These are phyloP conservation scores for Plicaturopsis crispa DNA, from an alignment of 768 basidiomycete species.

Conservation along the genomic window DNA sequence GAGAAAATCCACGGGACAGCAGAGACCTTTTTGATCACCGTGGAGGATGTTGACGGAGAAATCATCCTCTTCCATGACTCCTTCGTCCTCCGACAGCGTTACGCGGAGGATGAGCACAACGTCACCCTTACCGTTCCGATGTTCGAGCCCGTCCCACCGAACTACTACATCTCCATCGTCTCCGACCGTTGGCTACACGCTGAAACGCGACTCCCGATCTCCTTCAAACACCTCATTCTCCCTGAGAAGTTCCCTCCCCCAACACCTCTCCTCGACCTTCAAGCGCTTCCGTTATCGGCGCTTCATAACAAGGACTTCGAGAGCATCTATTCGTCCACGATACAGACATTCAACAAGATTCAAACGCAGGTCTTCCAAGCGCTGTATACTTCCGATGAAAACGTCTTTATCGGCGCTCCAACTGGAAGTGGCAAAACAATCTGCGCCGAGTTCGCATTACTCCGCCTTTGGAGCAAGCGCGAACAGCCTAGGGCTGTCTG, in stretches of 20 bases:
- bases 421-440: slow-evolving; percentile 97
- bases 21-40: slow-evolving; percentile 88
- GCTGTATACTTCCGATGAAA: slow-evolving; percentile 92
- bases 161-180: slow-evolving; percentile 93
- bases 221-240: slow-evolving; percentile 96
- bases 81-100: slow-evolving; percentile 87
- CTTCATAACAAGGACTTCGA: slow-evolving; percentile 94
- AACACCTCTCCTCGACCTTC: slow-evolving; percentile 89
- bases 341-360: slow-evolving; percentile 94
- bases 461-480: slow-evolving; percentile 89
- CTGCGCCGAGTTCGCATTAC: slow-evolving; percentile 91
- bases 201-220: slow-evolving; percentile 90
- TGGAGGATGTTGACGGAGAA: slow-evolving; percentile 97
- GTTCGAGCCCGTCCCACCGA: slow-evolving; percentile 95
- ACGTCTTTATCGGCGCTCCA: slow-evolving; percentile 93
- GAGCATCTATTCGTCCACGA: slow-evolving; percentile 69
- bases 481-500: slow-evolving; percentile 84
- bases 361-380: slow-evolving; percentile 99
- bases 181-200: slow-evolving; percentile 96
- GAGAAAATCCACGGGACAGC: slow-evolving; percentile 85
- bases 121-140: slow-evolving; percentile 94
- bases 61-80: slow-evolving; percentile 91
- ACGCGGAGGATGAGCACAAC: slow-evolving; percentile 90
- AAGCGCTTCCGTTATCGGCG: slow-evolving; percentile 82
- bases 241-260: slow-evolving; percentile 95